These are phyloP conservation scores for Viola pubescens DNA, from an alignment of 441 rosid species.

Conservation along the genomic window DNA sequence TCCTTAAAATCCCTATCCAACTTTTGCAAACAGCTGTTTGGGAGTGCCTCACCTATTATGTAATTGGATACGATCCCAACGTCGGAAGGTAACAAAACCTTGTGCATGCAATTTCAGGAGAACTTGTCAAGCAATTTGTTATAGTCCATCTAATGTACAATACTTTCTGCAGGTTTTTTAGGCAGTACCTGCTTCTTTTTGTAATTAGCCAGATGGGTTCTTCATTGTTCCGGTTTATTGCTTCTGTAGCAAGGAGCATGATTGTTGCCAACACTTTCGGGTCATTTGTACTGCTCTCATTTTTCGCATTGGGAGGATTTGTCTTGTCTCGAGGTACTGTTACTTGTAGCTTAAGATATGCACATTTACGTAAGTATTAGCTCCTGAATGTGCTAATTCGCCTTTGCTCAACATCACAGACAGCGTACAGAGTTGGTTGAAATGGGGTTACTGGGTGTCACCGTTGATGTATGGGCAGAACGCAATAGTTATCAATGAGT, in stretches of 20 bases:
- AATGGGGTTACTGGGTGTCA: slow-evolving; percentile 79
- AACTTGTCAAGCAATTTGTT: not conserved
- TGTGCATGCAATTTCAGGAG: not conserved
- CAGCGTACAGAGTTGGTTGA: slow-evolving; percentile 65
- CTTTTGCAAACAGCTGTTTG: slow-evolving; percentile 55
- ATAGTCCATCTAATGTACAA: slow-evolving; percentile 2
- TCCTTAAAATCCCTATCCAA: slow-evolving; percentile 61
- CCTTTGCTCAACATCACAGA: slow-evolving; percentile 27
- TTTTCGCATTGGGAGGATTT: slow-evolving; percentile 67
- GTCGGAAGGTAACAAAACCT: slow-evolving; percentile 43
- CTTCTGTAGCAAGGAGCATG: slow-evolving; percentile 55
- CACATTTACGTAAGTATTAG: not conserved
- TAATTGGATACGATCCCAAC: slow-evolving; percentile 65
- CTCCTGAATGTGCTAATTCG: not conserved
- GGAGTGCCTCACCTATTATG: slow-evolving; percentile 62
- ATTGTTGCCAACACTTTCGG: slow-evolving; percentile 75
- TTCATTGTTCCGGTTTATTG: slow-evolving; percentile 53
- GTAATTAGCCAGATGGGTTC: slow-evolving; percentile 60
- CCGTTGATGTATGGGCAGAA: slow-evolving; percentile 82
- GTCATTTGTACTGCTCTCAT: slow-evolving; percentile 43
- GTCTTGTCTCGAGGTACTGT: slow-evolving; percentile 53
- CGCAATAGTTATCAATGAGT: slow-evolving; percentile 64
- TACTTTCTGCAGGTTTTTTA: slow-evolving; percentile 50
- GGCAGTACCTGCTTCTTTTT: slow-evolving; percentile 54
- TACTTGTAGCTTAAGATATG: not conserved